Evolutionary conservation across 495 filamentous ascomycete genomes (phyloP).

Genomic region (Penicillium lagena): DNA sequence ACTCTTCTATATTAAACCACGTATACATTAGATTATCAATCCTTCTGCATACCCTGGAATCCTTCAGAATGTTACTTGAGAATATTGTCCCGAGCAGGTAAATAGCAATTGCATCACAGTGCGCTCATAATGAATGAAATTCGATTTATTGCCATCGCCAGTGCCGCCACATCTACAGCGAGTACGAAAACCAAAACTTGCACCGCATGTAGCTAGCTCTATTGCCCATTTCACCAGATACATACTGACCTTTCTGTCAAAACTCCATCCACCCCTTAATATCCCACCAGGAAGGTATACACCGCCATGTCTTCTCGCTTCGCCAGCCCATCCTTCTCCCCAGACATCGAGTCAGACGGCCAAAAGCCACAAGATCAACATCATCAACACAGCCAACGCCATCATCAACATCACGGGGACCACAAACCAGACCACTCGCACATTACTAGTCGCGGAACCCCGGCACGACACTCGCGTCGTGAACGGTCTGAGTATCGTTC

Average conservation of each 20-base stretch:
- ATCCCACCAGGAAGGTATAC: not conserved
- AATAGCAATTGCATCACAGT: slow-evolving; percentile 5
- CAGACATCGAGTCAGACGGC: slow-evolving; percentile 2
- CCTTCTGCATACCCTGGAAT: slow-evolving; percentile 3
- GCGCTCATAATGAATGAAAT: slow-evolving; percentile 10
- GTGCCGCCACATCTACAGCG: not conserved
- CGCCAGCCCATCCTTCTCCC: slow-evolving; percentile 1
- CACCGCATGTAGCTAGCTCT: not conserved
- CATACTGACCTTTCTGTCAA: not conserved
- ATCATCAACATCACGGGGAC: not conserved
- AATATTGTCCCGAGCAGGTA: not conserved
- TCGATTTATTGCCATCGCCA: not conserved
- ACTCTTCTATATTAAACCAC: too few species aligned
- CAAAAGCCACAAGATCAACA: slow-evolving; percentile 1
- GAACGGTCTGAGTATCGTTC: slow-evolving; percentile 15
- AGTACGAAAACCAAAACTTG: not conserved
- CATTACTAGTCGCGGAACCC: slow-evolving; percentile 11
- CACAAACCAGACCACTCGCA: slow-evolving; percentile 8
- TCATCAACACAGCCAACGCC: not conserved
- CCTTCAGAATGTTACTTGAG: not conserved
- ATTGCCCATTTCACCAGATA: not conserved
- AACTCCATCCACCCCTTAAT: not conserved
- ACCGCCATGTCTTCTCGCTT: slow-evolving; percentile 11
- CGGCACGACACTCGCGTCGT: slow-evolving; percentile 12
- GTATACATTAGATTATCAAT: slow-evolving; percentile 11